These are phyloP conservation scores for Lachnum nothofagi DNA, from an alignment of 2,329 filamentous ascomycete species.

Conservation along the genomic window DNA sequence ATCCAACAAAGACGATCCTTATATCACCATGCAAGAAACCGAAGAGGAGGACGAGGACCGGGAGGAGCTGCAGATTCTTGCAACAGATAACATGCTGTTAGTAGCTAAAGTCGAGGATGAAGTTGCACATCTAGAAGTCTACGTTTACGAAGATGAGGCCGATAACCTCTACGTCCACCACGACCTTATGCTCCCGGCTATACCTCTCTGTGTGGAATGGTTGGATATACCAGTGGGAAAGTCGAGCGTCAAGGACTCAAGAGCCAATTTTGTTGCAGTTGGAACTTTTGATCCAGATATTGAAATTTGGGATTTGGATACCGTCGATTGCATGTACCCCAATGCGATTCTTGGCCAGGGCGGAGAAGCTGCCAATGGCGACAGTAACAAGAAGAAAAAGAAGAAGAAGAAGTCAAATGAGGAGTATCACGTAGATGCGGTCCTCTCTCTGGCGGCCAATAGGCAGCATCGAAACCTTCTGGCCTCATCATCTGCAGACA, in stretches of 20 bases:
- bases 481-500: conserved; percentile 90
- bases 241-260: conserved; percentile 53
- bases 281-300: conserved; percentile 98
- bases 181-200: conserved; percentile 97
- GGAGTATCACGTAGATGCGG: conserved; percentile 87
- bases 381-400: conserved; percentile 80
- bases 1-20: conserved; percentile 90
- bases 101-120: conserved; percentile 95
- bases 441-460: conserved; percentile 87
- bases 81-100: conserved; percentile 87
- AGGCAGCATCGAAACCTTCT: conserved; percentile 89
- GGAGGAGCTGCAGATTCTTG: conserved; percentile 87
- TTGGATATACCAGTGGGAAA: conserved; percentile 85
- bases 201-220: conserved; percentile 94
- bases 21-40: conserved; percentile 77
- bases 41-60: conserved; percentile 70
- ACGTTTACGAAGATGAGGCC: conserved; percentile 90
- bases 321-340: conserved; percentile 95
- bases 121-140: conserved; percentile 91
- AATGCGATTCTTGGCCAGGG: conserved; percentile 88
- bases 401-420: conserved; percentile 85
- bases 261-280: conserved; percentile 88
- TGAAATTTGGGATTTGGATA: conserved; percentile 95
- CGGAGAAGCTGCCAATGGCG: conserved; percentile 41
- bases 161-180: conserved; percentile 99